Evolutionary conservation across 805 yeast genomes (phyloP), one percentile per base, ranked within the genome.

Genomic region (Helenozyma rhizophorensis): DNA sequence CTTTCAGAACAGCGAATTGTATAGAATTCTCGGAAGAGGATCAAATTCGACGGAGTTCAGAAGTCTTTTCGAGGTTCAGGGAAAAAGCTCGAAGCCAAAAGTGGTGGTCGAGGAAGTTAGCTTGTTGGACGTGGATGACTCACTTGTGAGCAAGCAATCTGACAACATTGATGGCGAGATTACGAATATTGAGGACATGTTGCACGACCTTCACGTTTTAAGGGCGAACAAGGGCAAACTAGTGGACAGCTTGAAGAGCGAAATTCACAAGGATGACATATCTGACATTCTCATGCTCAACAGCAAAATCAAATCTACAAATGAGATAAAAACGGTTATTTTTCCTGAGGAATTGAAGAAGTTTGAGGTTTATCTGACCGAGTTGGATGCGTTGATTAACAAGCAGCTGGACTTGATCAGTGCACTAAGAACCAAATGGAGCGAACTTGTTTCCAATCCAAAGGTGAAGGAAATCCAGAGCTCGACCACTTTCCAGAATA

Each of bases 191-290:
- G 84, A 80, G 36, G 66, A 72, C n/a, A 54, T 70, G 12, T 61
- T 82, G 27, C 75, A 74, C 29, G 80, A 79, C 35, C 66, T 90
- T 48, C 74, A 74, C 36, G 66, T 74, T 27, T 53, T 87, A 37
- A 78, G 78, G 46, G 63, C 72, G 21, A 93, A 84, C 53, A 76
- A 94, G 28, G 54, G 63, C 5, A 66, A 76, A 23, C 68, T 81
- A 2, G 63, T 84, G 22, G 68, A 68, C 2, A 85, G 79, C 30
- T 66, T 90, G 48, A 87, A 87, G 50, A 70, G 65, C 6, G 73
- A 74, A 29, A 78, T 84, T 21, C 93, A 80, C 48, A 68, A 71
- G 10, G 97, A 90, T 58, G 97, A 90, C 52, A 86, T 88, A 30
- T 81, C 95, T 0, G 79, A 81, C 33, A 65, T 80, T 9, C 65